A percentile compares a stretch with the other conserved stretches of the same genome.
Evolutionary conservation across 2,329 filamentous ascomycete genomes (phyloP).

Genomic region (Pyrenophora graminea): DNA sequence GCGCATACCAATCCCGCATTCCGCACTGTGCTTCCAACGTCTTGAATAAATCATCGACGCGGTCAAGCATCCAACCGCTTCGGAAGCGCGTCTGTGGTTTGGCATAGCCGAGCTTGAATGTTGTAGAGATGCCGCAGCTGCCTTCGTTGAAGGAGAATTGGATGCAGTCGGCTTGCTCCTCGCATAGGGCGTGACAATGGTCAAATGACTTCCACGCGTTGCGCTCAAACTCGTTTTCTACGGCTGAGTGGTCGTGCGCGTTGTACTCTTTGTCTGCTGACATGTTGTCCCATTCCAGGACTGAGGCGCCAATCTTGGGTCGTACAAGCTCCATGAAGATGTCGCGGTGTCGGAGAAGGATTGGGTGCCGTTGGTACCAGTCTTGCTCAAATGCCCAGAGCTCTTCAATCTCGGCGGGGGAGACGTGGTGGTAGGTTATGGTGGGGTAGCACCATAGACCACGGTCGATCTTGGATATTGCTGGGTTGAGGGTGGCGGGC

Average conservation of each 20-base stretch:
- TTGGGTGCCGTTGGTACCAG: slow-evolving; percentile 44
- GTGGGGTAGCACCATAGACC: slow-evolving; percentile 51
- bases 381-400: slow-evolving; percentile 48
- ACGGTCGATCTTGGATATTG: slow-evolving; percentile 39
- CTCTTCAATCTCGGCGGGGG: slow-evolving; percentile 42
- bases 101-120: slow-evolving; percentile 40
- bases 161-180: slow-evolving; percentile 38
- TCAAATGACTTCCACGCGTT: slow-evolving; percentile 44
- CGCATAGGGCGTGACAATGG: slow-evolving; percentile 42
- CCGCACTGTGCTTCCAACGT: slow-evolving; percentile 39
- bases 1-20: slow-evolving; percentile 42
- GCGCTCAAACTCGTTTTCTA: slow-evolving; percentile 29
- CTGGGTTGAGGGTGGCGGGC: slow-evolving; percentile 48
- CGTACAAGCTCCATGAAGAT: slow-evolving; percentile 43
- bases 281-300: slow-evolving; percentile 45
- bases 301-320: slow-evolving; percentile 30
- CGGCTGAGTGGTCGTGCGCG: slow-evolving; percentile 35
- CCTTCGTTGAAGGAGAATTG: slow-evolving; percentile 44
- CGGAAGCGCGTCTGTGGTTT: slow-evolving; percentile 33
- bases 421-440: slow-evolving; percentile 49
- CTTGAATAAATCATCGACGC: slow-evolving; percentile 41
- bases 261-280: slow-evolving; percentile 43
- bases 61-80: slow-evolving; percentile 45
- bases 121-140: slow-evolving; percentile 35
- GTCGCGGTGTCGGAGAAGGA: slow-evolving; percentile 44